phyloP scores from a whole-genome alignment of 768 basidiomycete species.

The Suillus plorans region DNA sequence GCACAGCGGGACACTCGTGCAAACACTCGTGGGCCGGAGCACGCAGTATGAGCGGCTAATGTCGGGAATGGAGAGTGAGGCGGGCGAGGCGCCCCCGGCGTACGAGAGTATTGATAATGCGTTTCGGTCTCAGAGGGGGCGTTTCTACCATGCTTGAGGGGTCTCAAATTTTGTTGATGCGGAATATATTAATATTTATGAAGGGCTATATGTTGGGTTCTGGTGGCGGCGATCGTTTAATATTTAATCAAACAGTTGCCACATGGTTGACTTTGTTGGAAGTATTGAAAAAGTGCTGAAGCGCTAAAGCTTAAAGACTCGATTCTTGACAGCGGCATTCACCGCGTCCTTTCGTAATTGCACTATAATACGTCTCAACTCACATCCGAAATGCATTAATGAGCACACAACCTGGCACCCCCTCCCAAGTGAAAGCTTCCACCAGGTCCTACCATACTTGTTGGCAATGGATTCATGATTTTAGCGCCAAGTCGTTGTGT shows the following conservation, averaged over 20 bases:
- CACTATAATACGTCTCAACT: background rate
- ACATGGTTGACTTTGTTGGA: background rate
- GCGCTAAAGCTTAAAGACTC: background rate
- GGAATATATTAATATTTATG: background rate
- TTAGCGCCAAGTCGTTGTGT: background rate
- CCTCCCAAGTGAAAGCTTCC: background rate
- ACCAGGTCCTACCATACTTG: background rate
- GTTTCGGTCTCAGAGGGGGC: background rate
- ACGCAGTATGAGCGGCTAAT: conserved; percentile 78
- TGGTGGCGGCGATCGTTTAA: background rate
- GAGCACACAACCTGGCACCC: background rate
- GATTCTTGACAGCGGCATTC: background rate
- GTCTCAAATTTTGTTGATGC: background rate
- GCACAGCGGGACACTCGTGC: conserved; percentile 17
- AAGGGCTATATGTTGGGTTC: background rate
- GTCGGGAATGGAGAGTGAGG: conserved; percentile 80
- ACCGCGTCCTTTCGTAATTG: background rate
- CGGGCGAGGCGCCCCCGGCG: conserved; percentile 82
- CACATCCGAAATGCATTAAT: background rate
- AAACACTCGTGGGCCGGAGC: conserved; percentile 36
- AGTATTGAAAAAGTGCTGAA: background rate
- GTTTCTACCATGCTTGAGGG: background rate
- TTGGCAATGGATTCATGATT: background rate
- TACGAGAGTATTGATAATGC: conserved; percentile 26
- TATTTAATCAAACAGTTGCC: background rate